Percentiles rank a stretch among this genome's conserved stretches.
Evolutionary conservation across 352 stramenopile species (phyloP).

Genomic region (Phytophthora multivora): DNA sequence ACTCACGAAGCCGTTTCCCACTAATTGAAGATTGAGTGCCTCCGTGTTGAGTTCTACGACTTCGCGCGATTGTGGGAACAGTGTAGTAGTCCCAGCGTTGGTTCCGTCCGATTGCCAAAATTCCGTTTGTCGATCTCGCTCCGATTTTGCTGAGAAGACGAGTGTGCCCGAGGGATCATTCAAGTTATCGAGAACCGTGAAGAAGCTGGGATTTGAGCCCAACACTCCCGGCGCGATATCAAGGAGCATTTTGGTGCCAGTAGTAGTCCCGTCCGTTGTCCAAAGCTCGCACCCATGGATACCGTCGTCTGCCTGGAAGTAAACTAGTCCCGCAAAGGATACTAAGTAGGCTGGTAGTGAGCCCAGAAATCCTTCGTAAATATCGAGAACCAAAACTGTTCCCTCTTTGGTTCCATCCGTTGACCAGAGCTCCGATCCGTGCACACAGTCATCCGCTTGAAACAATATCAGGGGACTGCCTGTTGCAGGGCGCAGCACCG

Average conservation of each 20-base stretch:
- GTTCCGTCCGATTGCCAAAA: slow-evolving; percentile 74
- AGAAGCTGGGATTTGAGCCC: slow-evolving; percentile 45
- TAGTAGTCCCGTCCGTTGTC: slow-evolving; percentile 58
- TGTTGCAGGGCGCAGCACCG: slow-evolving; percentile 16
- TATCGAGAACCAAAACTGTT: slow-evolving; percentile 69
- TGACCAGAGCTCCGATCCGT: slow-evolving; percentile 83
- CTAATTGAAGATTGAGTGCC: slow-evolving; percentile 36
- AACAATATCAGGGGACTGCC: slow-evolving; percentile 62
- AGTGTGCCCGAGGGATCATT: background rate
- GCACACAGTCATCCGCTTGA: slow-evolving; percentile 80
- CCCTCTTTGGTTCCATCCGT: slow-evolving; percentile 57
- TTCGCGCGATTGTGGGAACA: slow-evolving; percentile 44
- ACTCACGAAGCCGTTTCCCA: slow-evolving; percentile 9
- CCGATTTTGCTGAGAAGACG: slow-evolving; percentile 45
- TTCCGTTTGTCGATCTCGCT: slow-evolving; percentile 35
- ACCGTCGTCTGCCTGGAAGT: slow-evolving; percentile 88
- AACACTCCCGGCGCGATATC: slow-evolving; percentile 60
- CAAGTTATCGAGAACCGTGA: slow-evolving; percentile 34
- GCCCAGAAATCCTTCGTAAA: slow-evolving; percentile 43
- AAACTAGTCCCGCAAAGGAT: slow-evolving; percentile 43
- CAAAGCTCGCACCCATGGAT: slow-evolving; percentile 81
- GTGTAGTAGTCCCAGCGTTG: slow-evolving; percentile 31
- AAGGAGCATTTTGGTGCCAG: slow-evolving; percentile 55
- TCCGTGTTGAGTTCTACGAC: slow-evolving; percentile 33
- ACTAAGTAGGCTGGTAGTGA: slow-evolving; percentile 65